These are phyloP conservation scores for Ophiostoma pallidulum DNA, from an alignment of 2,329 filamentous ascomycete genomes.

Conservation along the genomic window DNA sequence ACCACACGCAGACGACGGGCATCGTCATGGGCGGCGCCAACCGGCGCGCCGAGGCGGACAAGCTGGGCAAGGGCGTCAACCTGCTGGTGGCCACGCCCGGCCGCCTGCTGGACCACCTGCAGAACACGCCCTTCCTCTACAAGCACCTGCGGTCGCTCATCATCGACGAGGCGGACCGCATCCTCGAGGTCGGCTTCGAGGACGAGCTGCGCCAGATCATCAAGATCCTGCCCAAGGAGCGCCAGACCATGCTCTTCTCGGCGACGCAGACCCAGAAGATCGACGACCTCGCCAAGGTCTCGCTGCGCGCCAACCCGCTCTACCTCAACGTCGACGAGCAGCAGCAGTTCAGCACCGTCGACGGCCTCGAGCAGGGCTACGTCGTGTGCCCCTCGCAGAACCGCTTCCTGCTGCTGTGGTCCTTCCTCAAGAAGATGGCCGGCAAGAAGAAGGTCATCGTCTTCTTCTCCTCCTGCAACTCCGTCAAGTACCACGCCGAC, in stretches of 20 bases:
- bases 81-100: conserved; percentile 90
- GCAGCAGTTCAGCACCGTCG: conserved; percentile 72
- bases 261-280: conserved; percentile 98
- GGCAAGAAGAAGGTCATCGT: conserved; percentile 99
- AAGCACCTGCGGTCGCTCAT: conserved; percentile 89
- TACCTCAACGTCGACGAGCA: conserved; percentile 95
- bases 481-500: conserved; percentile 91
- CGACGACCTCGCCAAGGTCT: conserved; percentile 91
- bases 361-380: conserved; percentile 91
- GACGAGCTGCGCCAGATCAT: conserved; percentile 97
- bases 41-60: conserved; percentile 80
- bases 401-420: conserved; percentile 87
- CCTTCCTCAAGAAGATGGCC: conserved; percentile 81
- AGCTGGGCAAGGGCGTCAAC: conserved; percentile 90
- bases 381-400: conserved; percentile 89
- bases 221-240: conserved; percentile 79
- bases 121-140: conserved; percentile 85
- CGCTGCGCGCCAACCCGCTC: conserved; percentile 76
- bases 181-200: conserved; percentile 95
- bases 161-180: conserved; percentile 94
- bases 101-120: conserved; percentile 83
- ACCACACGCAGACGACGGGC: conserved; percentile 74
- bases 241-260: conserved; percentile 97
- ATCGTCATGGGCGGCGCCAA: conserved; percentile 88
- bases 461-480: conserved; percentile 87